Conservation (phyloP, 306 rosid genomes). For the Vigna hirtella region DNA sequence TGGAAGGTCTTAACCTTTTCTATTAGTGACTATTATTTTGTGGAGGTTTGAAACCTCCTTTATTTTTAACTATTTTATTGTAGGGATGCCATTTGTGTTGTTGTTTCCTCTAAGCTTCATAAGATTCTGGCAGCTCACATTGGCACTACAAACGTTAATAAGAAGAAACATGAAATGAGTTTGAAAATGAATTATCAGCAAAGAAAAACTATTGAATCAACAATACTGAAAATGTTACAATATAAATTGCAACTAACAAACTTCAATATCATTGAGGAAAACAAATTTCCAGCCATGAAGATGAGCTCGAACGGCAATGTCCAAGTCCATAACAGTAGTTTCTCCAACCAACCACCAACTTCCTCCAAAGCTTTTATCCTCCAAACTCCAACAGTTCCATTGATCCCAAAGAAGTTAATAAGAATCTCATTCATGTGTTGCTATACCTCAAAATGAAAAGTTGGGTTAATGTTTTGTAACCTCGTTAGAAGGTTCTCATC, state of each 20-base stretch:
- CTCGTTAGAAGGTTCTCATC: constrained; percentile 87
- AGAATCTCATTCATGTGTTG: constrained; percentile 86
- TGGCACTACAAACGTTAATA: constrained; percentile 75
- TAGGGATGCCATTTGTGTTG: constrained; percentile 86
- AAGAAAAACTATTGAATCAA: neutral
- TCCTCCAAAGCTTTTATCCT: constrained; percentile 90
- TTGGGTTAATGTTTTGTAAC: constrained; percentile 82
- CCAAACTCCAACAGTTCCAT: constrained; percentile 98
- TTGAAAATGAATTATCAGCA: constrained; percentile 15
- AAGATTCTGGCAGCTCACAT: constrained; percentile 91
- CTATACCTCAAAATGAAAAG: constrained; percentile 93
- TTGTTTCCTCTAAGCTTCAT: constrained; percentile 94
- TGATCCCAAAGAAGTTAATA: constrained; percentile 90
- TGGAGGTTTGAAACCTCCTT: too few relatives aligned
- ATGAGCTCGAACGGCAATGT: constrained; percentile 93
- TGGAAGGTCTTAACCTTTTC: too few relatives aligned
- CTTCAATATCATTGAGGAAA: constrained; percentile 95
- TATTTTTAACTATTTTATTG: too few relatives aligned
- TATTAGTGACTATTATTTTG: too few relatives aligned
- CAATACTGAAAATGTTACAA: neutral
- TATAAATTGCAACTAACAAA: constrained; percentile 39
- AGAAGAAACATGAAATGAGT: constrained; percentile 29
- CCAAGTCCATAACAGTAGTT: constrained; percentile 97
- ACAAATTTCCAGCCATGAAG: constrained; percentile 96
- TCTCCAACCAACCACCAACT: constrained; percentile 96